Percentiles rank a stretch among this genome's conserved stretches.
These are phyloP conservation scores for Dothideomycetidae sp. DNA, from an alignment of 2,329 filamentous ascomycete genomes.

Conservation along the genomic window DNA sequence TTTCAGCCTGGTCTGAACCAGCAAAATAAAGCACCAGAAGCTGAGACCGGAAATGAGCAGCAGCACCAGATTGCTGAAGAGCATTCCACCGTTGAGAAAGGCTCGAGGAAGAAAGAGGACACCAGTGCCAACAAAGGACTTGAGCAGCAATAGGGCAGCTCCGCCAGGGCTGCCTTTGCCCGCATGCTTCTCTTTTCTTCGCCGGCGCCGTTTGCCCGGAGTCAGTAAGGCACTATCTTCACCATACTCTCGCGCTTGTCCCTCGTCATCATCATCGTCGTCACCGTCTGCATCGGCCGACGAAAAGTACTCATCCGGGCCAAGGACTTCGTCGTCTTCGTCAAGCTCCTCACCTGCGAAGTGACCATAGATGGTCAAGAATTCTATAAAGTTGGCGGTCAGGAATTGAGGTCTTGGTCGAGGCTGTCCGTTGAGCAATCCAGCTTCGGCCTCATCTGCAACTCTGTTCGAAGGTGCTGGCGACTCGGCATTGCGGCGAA, in stretches of 20 bases:
- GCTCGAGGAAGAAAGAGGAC: constrained; percentile 86
- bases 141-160: constrained; percentile 73
- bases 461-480: constrained; percentile 25
- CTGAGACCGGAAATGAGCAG: constrained; percentile 71
- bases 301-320: constrained; percentile 81
- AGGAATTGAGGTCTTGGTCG: constrained; percentile 48
- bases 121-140: constrained; percentile 95
- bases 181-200: constrained; percentile 59
- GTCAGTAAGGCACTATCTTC: constrained; percentile 74
- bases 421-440: constrained; percentile 15
- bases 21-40: constrained; percentile 93
- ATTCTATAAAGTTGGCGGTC: constrained; percentile 90
- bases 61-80: constrained; percentile 89
- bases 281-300: constrained; percentile 53
- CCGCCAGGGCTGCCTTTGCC: constrained; percentile 67
- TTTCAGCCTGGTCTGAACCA: constrained; percentile 72
- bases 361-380: constrained; percentile 86
- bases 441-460: constrained; percentile 9
- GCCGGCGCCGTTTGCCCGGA: constrained; percentile 52
- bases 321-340: constrained; percentile 83
- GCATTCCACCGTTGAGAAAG: constrained; percentile 91
- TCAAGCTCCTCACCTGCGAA: constrained; percentile 95
- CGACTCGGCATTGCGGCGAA: constrained; percentile 57
- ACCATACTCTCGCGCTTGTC: constrained; percentile 60
- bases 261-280: constrained; percentile 27